Percentiles rank a stretch among this genome's conserved stretches.
Conservation (phyloP, 2,329 filamentous ascomycete genomes). For the Thermomyces lanuginosus region DNA sequence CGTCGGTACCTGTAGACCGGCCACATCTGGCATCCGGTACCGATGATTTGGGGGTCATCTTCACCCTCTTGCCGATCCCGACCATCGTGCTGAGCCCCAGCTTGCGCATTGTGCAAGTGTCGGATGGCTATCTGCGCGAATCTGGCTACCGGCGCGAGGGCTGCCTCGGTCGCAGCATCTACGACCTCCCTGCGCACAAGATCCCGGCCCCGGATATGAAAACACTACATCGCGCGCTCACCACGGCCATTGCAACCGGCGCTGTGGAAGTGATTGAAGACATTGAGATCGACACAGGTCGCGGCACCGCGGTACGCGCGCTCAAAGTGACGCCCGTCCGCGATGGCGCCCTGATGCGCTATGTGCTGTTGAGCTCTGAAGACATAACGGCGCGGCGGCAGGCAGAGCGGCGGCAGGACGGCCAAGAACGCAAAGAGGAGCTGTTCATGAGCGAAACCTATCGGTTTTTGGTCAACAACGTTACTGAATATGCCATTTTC, state of each 20-base stretch:
- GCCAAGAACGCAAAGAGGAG: slow-evolving; percentile 12
- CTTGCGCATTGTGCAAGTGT: slow-evolving; percentile 26
- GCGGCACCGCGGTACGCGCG: slow-evolving; percentile 8
- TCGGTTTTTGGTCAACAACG: slow-evolving; percentile 44
- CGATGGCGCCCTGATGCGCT: slow-evolving; percentile 23
- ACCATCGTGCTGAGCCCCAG: slow-evolving; percentile 24
- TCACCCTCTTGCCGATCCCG: slow-evolving; percentile 18
- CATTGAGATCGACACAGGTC: slow-evolving; percentile 5
- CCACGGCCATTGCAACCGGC: slow-evolving; percentile 20
- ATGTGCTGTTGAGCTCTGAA: slow-evolving; percentile 28
- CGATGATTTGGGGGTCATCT: slow-evolving; percentile 11
- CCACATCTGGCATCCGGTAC: too few relatives aligned
- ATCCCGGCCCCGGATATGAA: slow-evolving; percentile 21
- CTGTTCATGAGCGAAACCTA: slow-evolving; percentile 39
- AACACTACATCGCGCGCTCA: slow-evolving; percentile 21
- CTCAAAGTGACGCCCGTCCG: slow-evolving; percentile 30
- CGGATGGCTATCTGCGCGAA: slow-evolving; percentile 26
- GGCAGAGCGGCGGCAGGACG: too few relatives aligned
- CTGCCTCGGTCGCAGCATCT: slow-evolving; percentile 22
- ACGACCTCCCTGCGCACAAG: slow-evolving; percentile 21
- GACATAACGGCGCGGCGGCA: slow-evolving; percentile 25
- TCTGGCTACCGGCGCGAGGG: slow-evolving; percentile 18
- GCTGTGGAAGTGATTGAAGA: slow-evolving; percentile 20
- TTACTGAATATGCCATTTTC: slow-evolving; percentile 49
- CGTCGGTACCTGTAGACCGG: too few relatives aligned